These are phyloP conservation scores for Penicillium atrosanguineum DNA, from an alignment of 495 filamentous ascomycete genomes.

Conservation along the genomic window DNA sequence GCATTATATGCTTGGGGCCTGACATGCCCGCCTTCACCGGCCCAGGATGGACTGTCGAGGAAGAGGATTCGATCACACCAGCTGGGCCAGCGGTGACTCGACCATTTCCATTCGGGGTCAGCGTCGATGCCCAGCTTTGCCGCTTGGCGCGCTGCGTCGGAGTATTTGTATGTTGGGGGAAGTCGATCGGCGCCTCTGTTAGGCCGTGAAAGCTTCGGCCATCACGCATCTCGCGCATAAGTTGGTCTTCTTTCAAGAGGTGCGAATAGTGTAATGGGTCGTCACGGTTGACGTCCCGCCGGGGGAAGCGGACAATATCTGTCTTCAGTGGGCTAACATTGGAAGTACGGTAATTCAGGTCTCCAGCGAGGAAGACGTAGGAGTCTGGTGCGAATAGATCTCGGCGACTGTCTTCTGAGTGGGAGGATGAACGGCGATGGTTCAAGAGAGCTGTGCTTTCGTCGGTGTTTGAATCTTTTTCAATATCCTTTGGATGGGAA, in stretches of 20 bases:
- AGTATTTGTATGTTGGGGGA: conserved; percentile 95
- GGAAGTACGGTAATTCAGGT: conserved; percentile 90
- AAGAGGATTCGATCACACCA: conserved; percentile 94
- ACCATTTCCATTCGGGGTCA: conserved; percentile 67
- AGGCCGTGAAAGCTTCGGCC: conserved; percentile 72
- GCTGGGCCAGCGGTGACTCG: conserved; percentile 77
- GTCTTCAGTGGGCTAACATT: conserved; percentile 52
- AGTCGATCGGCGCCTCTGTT: conserved; percentile 67
- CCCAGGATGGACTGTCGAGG: conserved; percentile 57
- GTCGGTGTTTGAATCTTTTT: conserved; percentile 27
- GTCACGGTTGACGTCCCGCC: conserved; percentile 48
- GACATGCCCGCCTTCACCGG: conserved; percentile 35
- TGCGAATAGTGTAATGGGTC: conserved; percentile 53
- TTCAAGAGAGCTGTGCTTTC: conserved; percentile 42
- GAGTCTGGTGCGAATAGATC: conserved; percentile 69
- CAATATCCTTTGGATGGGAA: conserved; percentile 11
- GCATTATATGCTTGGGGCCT: conserved; percentile 62
- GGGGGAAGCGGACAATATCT: conserved; percentile 57
- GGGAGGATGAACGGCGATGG: conserved; percentile 18
- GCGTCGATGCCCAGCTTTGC: conserved; percentile 20
- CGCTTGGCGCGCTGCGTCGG: conserved; percentile 42
- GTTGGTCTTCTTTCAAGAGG: conserved; percentile 74
- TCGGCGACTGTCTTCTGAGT: conserved; percentile 17
- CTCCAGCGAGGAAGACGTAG: conserved; percentile 84
- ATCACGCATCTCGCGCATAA: conserved; percentile 62